Evolutionary conservation across 495 filamentous ascomycete genomes (phyloP).

Genomic region (Hyphodiscus hymeniophilus): DNA sequence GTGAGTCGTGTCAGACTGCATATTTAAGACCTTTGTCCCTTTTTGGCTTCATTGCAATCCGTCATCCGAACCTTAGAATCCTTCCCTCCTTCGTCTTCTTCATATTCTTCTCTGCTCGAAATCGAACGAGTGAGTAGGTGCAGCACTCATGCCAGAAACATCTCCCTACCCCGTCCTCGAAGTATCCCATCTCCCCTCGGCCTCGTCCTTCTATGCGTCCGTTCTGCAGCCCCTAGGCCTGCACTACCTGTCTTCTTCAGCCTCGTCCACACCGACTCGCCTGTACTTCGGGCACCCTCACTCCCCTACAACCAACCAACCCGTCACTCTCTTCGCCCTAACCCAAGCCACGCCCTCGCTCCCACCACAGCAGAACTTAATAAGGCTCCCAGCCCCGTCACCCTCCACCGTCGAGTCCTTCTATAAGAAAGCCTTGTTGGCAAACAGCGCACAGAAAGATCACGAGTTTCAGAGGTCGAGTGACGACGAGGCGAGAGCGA

Average conservation of each 20-base stretch:
- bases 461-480: slow-evolving; percentile 4
- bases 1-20: not conserved
- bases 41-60: not conserved
- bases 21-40: not conserved
- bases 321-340: slow-evolving; percentile 30
- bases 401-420: slow-evolving; percentile 32
- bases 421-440: slow-evolving; percentile 32
- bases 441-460: slow-evolving; percentile 21
- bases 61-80: not conserved
- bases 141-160: not conserved
- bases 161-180: slow-evolving; percentile 35
- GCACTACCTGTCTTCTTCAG: slow-evolving; percentile 44
- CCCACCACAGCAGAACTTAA: slow-evolving; percentile 23
- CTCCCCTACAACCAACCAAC: not conserved
- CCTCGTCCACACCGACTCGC: slow-evolving; percentile 24
- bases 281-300: slow-evolving; percentile 21
- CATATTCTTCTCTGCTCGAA: not conserved
- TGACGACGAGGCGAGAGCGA: slow-evolving; percentile 22
- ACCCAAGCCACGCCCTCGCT: slow-evolving; percentile 24
- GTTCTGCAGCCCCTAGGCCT: slow-evolving; percentile 69
- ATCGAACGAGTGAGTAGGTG: not conserved
- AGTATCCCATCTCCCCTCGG: slow-evolving; percentile 69
- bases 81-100: not conserved
- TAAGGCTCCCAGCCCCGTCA: slow-evolving; percentile 34
- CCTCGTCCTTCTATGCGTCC: slow-evolving; percentile 73